Base-by-base conservation (phyloP, 2,329 filamentous ascomycete species). In the Nothophoma quercina region DNA sequence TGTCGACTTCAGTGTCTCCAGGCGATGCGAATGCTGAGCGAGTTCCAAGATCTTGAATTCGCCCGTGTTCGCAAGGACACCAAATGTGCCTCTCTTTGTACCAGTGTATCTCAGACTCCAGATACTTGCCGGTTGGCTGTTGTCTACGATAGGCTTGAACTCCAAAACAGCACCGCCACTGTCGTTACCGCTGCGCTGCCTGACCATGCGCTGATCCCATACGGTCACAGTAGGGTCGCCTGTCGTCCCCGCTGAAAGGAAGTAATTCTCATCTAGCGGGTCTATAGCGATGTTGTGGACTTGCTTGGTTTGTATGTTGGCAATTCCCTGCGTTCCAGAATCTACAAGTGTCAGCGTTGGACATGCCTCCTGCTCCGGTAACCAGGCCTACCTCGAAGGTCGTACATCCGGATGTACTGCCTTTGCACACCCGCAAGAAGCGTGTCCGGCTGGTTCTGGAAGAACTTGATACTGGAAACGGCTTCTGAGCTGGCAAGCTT, bases 391-490 rank as follows among this genome's bases (percentile, higher is more conserved):
- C 88, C 89, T 81, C 91, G 80, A 42, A 96, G 79, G 73, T 95
- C 91, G 63, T 92, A 91, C 22, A 93, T 83, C 13, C 89, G 82
- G 36, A 95, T 81, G 29, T 87, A 89, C 59, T 90, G 85, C 34
- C 88, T 85, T 60, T 90, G 90, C 41, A 93, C 88, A 1, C 89
- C 90, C 22, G 88, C 87, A 22, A 93, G 85, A 9, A 95, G 77
- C 18, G 88, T 89, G 58, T 91, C 85, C 7, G 90, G 89, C 58
- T 87, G 88, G 59, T 89, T 85, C 52, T 89, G 84, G 53, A 93
- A 93, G 78, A 93, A 96, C 65, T 89, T 87, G 63, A 93, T 86
- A 66, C 89, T 93, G 1, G 88, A 90, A 19, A 95, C 87, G n/a
- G 89, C 87, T 33, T 91, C 88, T 43, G 70, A 85, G 74, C 67